phyloP scores from a whole-genome alignment of 2,329 filamentous ascomycete species.

The Diaporthe sp. region DNA sequence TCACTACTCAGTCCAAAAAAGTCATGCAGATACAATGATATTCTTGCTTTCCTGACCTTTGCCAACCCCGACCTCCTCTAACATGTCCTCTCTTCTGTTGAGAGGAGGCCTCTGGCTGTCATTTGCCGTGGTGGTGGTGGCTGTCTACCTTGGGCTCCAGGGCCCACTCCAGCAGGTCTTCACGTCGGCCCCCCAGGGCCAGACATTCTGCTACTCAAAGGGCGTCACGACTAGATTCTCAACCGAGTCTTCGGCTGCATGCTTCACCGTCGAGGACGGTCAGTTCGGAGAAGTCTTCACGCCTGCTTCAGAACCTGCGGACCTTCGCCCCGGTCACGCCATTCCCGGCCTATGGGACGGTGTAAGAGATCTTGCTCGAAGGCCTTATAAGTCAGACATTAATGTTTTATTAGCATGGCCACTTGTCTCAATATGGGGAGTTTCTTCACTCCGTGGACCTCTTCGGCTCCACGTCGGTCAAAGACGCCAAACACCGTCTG shows the following conservation, averaged over 20 bases:
- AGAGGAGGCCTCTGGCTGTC: slow-evolving; percentile 38
- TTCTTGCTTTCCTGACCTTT: not conserved
- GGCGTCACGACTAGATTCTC: slow-evolving; percentile 58
- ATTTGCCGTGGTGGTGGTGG: slow-evolving; percentile 33
- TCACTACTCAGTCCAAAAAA: not conserved
- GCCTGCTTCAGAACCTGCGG: slow-evolving; percentile 43
- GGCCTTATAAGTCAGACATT: not conserved
- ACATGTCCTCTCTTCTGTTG: slow-evolving; percentile 32
- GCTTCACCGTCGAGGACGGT: slow-evolving; percentile 69
- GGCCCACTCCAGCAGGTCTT: slow-evolving; percentile 37
- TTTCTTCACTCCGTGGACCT: slow-evolving; percentile 76
- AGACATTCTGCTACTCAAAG: slow-evolving; percentile 59
- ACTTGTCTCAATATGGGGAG: slow-evolving; percentile 75
- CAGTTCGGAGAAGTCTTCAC: slow-evolving; percentile 64
- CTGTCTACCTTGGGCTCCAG: slow-evolving; percentile 38
- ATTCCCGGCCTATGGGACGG: slow-evolving; percentile 80
- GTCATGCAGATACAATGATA: not conserved
- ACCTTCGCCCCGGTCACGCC: slow-evolving; percentile 63
- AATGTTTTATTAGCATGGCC: slow-evolving; percentile 64
- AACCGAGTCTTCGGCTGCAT: slow-evolving; percentile 58
- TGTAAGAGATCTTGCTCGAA: not conserved
- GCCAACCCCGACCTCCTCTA: not conserved
- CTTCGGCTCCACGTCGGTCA: slow-evolving; percentile 69
- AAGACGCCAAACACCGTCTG: slow-evolving; percentile 68
- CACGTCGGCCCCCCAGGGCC: not conserved